These are phyloP conservation scores for Chlorella sorokiniana DNA, from an alignment of 139 green algal genomes.

Conservation along the genomic window DNA sequence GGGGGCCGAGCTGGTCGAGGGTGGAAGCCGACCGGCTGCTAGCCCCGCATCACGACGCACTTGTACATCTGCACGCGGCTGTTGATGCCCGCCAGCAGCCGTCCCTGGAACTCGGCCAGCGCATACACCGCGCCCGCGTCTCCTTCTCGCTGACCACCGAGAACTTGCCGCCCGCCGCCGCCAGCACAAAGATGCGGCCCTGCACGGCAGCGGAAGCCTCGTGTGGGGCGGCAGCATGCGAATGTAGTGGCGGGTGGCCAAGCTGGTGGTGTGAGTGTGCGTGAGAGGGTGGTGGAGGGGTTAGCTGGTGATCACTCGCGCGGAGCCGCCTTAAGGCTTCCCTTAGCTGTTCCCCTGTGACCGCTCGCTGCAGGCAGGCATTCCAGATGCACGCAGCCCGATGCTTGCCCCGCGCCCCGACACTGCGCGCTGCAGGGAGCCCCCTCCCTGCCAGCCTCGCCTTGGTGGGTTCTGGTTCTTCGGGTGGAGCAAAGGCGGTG, in stretches of 20 bases:
- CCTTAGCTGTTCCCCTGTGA: too few relatives aligned
- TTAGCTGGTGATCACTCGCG: not conserved
- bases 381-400: not conserved
- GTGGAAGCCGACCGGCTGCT: too few relatives aligned
- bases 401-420: too few relatives aligned
- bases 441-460: not conserved
- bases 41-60: too few relatives aligned
- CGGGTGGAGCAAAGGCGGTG: conserved; percentile 67
- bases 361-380: not conserved
- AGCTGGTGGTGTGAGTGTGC: not conserved
- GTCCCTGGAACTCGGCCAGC: conserved; percentile 76
- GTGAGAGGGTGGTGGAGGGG: not conserved
- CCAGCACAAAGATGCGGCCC: conserved; percentile 82
- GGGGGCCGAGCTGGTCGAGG: too few relatives aligned
- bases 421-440: not conserved
- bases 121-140: conserved; percentile 86
- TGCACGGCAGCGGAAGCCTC: conserved; percentile 9
- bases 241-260: too few relatives aligned
- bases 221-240: not conserved
- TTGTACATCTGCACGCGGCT: conserved; percentile 88
- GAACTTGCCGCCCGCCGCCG: conserved; percentile 53
- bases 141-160: conserved; percentile 81
- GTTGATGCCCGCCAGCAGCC: conserved; percentile 91
- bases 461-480: conserved; percentile 87
- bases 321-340: not conserved